Percentiles rank a stretch among this genome's conserved stretches.
phyloP scores from a whole-genome alignment of 148 eudicot genomes.

The Rheum nobile region DNA sequence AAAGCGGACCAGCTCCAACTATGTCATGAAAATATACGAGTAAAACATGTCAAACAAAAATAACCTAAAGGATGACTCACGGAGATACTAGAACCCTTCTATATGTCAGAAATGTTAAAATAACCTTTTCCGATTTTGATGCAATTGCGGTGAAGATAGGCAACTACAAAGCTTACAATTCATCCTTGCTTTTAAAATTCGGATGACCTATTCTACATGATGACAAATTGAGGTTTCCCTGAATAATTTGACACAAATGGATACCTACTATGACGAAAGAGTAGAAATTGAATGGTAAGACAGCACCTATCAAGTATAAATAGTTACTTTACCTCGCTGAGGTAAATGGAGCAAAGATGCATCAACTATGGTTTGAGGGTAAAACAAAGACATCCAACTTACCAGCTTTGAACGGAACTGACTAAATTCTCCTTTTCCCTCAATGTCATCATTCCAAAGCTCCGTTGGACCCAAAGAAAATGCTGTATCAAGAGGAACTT shows the following conservation, averaged over 20 bases:
- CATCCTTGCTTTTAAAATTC: background rate
- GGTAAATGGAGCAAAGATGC: background rate
- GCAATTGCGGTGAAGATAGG: background rate
- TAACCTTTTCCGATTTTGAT: background rate
- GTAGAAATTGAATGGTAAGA: background rate
- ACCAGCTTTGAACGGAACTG: slow-evolving; percentile 92
- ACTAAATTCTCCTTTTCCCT: slow-evolving; percentile 84
- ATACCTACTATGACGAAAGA: background rate
- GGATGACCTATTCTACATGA: background rate
- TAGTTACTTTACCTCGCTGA: background rate
- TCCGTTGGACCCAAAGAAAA: slow-evolving; percentile 51
- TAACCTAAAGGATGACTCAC: background rate
- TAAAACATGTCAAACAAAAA: background rate
- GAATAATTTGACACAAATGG: background rate
- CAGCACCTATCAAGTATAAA: background rate
- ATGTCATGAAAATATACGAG: slow-evolving; percentile 12
- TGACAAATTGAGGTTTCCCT: background rate
- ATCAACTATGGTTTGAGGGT: background rate
- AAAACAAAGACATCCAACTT: slow-evolving; percentile 14
- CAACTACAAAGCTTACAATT: background rate
- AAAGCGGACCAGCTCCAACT: slow-evolving; percentile 89
- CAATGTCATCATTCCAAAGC: slow-evolving; percentile 90
- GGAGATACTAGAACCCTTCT: background rate
- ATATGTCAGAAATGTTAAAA: background rate
- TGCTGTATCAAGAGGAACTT: slow-evolving; percentile 44